Evolutionary conservation across 495 filamentous ascomycete genomes (phyloP), one percentile per base, ranked within the genome.

Genomic region (Entonaema liquescens): DNA sequence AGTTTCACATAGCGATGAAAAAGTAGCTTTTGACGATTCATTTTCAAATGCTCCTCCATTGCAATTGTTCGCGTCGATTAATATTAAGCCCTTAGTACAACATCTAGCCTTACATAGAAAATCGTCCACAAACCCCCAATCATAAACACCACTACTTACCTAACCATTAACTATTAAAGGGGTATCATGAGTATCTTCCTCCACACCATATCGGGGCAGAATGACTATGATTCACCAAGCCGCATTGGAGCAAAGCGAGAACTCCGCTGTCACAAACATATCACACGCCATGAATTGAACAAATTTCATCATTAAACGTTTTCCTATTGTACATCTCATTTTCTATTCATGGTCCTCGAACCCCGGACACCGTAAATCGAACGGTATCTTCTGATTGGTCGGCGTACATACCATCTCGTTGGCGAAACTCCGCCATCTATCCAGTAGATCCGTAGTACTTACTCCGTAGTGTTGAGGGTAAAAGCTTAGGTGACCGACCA

Each of bases 401-500:
- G 67, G 47, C 1, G 58, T 17, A 44, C 75, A 77, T 1, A 77
- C 42, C 67, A 73, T 83, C 62, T 88, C 84, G 52, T 84, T 77
- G 1, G 86, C 85, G 74, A 83, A 87, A 5, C 80, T 80, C 29
- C 79, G 78, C 70, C 88, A 88, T 13, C 85, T 74, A 38, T 82
- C 74, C n/a, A 88, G 67, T 12, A 87, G 72, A 74, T 88, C 84
- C 5, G 85, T 86, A 31, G 78, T 62, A n/a, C 80, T 81, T 15
- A 88, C 68, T 8, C 82, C 84, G 5, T 76, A 72, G 52, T 74
- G 68, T 70, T 82, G 80, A 17, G 79, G 74, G 9, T 60, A 75
- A 33, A 81, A 80, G 44, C 81, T 81, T 42, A 84, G 85, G 76
- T 88, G 86, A 19, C 80, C 80, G 19, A 80, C 85, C 38, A 89